These are phyloP conservation scores for Agarophyton chilense DNA, from an alignment of 23 red algal genomes.

Conservation along the genomic window DNA sequence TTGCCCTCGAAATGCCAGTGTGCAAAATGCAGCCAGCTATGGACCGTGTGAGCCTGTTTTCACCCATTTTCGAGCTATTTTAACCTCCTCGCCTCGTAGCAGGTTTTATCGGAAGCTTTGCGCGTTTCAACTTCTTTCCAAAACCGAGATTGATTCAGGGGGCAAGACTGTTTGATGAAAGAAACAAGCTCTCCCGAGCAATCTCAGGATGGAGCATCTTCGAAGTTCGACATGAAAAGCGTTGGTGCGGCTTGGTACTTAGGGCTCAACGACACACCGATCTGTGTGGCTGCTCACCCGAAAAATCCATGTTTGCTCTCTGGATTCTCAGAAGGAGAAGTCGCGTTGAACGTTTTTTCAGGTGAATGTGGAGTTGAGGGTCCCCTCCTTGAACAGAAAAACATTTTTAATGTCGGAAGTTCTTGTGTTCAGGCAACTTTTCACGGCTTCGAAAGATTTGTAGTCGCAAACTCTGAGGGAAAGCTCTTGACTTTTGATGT, in stretches of 20 bases:
- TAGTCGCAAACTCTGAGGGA: not conserved
- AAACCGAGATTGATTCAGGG: not conserved
- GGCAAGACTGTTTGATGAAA: not conserved
- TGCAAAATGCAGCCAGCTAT: too few relatives aligned
- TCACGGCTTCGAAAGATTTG: not conserved
- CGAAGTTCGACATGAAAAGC: not conserved
- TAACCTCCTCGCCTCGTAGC: too few relatives aligned
- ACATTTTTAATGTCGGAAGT: not conserved
- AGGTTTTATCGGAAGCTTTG: too few relatives aligned
- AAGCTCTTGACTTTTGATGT: constrained; percentile 10
- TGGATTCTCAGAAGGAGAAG: not conserved
- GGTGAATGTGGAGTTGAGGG: not conserved
- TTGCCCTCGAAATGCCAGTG: too few relatives aligned
- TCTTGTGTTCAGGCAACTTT: not conserved
- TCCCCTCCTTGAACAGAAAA: too few relatives aligned
- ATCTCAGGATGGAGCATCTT: not conserved
- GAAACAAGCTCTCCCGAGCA: not conserved
- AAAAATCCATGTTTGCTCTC: not conserved
- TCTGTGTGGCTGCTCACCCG: not conserved
- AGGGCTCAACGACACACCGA: not conserved
- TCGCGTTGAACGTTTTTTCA: not conserved
- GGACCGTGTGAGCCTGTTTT: too few relatives aligned
- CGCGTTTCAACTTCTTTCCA: too few relatives aligned
- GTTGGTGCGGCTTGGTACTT: not conserved
- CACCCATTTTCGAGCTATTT: too few relatives aligned